Evolutionary conservation across 441 rosid genomes (phyloP).

Genomic region (Erodium texanum): DNA sequence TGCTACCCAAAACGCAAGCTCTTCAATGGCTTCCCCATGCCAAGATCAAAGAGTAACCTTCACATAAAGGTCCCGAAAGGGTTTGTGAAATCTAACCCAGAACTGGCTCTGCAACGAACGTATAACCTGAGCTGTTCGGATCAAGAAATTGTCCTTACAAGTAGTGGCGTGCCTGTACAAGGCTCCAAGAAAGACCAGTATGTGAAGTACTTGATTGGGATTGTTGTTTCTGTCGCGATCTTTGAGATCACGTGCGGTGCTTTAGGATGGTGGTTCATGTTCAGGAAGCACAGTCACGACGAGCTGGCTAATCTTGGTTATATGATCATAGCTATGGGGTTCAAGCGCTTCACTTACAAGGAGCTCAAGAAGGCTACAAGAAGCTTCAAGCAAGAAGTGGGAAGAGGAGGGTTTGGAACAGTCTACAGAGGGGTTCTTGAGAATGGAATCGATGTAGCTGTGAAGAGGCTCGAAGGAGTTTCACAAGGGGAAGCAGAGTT

Average conservation of each 20-base stretch:
- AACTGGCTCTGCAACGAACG: too few relatives aligned
- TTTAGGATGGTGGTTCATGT: slow-evolving; percentile 19
- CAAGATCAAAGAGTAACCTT: too few relatives aligned
- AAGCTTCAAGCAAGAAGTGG: slow-evolving; percentile 24
- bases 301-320: slow-evolving; percentile 17
- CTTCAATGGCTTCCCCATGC: too few relatives aligned
- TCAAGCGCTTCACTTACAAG: slow-evolving; percentile 20
- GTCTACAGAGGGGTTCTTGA: slow-evolving; percentile 9
- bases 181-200: too few relatives aligned
- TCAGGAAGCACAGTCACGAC: slow-evolving; percentile 11
- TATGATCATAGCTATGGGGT: slow-evolving; percentile 18
- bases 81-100: too few relatives aligned
- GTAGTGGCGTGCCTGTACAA: too few relatives aligned
- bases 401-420: slow-evolving; percentile 18
- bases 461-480: slow-evolving; percentile 21
- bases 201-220: too few relatives aligned
- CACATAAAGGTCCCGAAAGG: too few relatives aligned
- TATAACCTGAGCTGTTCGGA: too few relatives aligned
- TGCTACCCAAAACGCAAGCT: too few relatives aligned
- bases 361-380: slow-evolving; percentile 22
- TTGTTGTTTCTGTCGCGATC: slow-evolving; percentile 12
- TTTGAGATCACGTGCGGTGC: slow-evolving; percentile 10
- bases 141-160: too few relatives aligned
- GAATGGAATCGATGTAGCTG: slow-evolving; percentile 19
- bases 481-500: slow-evolving; percentile 23